These are phyloP conservation scores for Talaromyces sp. DNA, from an alignment of 2,329 filamentous ascomycete genomes.

Conservation along the genomic window DNA sequence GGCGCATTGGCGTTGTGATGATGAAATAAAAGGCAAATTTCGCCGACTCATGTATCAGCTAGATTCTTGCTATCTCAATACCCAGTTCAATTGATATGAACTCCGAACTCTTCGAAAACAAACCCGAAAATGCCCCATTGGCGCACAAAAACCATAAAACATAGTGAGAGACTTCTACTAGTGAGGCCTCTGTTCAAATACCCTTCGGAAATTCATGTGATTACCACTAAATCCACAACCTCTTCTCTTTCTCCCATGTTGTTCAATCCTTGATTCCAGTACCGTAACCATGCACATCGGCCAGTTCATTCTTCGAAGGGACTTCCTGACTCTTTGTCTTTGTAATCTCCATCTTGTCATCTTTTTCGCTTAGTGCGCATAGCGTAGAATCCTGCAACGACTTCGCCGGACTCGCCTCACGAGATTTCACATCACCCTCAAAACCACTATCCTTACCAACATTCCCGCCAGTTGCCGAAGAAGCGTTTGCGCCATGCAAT, in stretches of 20 bases:
- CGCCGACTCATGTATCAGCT: conserved; percentile 21
- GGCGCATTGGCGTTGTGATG: conserved; percentile 36
- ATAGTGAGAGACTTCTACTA: no score
- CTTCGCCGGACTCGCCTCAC: background rate
- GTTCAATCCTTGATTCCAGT: no score
- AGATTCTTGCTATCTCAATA: conserved; percentile 27
- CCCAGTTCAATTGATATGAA: conserved; percentile 14
- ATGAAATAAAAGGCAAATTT: background rate
- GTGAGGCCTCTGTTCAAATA: no score
- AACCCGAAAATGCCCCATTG: no score
- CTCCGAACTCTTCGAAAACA: background rate
- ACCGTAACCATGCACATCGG: no score
- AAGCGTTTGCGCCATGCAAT: no score
- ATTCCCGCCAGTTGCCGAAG: no score
- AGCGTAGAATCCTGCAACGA: background rate
- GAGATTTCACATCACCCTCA: background rate
- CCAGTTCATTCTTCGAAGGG: no score
- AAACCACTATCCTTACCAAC: background rate
- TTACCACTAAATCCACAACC: background rate
- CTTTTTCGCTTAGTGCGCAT: background rate
- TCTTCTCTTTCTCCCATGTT: background rate
- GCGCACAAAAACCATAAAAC: background rate
- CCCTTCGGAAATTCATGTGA: no score
- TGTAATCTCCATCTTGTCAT: no score
- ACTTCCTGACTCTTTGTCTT: no score